phyloP scores from a whole-genome alignment of 176 grass and related monocot species.

The Dactylis glomerata region DNA sequence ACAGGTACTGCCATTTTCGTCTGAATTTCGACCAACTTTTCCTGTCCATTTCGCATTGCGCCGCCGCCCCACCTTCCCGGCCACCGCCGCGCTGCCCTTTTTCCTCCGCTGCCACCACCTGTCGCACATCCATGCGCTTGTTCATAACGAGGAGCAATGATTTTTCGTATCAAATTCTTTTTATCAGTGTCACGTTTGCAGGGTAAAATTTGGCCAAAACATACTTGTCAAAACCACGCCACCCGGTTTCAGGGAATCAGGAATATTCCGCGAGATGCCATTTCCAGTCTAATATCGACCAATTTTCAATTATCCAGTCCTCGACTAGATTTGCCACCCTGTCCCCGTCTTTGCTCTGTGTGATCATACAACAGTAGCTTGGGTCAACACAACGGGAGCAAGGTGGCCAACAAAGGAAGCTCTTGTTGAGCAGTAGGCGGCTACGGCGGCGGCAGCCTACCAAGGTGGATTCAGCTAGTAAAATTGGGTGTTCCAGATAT shows the following conservation, averaged over 20 bases:
- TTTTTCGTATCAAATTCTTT: neutral
- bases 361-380: neutral
- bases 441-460: neutral
- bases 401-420: neutral
- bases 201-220: neutral
- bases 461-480: neutral
- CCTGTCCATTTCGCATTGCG: conserved; percentile 21
- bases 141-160: neutral
- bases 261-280: conserved; percentile 1
- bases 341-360: neutral
- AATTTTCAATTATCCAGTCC: neutral
- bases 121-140: neutral
- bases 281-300: neutral
- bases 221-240: neutral
- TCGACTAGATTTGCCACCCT: neutral
- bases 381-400: neutral
- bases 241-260: neutral
- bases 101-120: neutral
- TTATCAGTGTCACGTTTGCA: neutral
- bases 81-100: neutral
- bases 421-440: neutral
- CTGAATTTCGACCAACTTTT: neutral
- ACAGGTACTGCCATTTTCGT: conserved; percentile 35
- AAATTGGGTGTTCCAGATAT: neutral
- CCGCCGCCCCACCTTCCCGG: neutral